These are phyloP conservation scores for Pestalotiopsis sp. DNA, from an alignment of 2,329 filamentous ascomycete species.

Conservation along the genomic window DNA sequence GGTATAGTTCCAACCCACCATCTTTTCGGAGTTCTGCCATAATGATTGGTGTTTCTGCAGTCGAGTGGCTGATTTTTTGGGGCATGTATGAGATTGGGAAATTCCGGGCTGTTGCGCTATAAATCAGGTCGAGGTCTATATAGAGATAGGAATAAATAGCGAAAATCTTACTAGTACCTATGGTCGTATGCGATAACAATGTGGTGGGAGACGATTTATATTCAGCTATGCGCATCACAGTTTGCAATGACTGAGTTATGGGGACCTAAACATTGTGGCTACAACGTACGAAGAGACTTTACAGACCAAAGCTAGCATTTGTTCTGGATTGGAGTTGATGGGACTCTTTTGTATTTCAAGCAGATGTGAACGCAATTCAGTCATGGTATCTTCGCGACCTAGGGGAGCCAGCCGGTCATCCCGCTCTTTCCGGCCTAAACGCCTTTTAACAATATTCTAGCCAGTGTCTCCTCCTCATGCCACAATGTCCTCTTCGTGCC, in stretches of 20 bases:
- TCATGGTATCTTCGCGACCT: constrained; percentile 9
- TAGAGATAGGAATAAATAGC: neutral
- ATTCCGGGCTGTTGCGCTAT: neutral
- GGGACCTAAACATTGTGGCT: too few species aligned
- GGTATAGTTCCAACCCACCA: neutral
- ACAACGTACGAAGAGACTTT: too few species aligned
- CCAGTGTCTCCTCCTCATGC: constrained; percentile 15
- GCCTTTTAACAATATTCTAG: constrained; percentile 7
- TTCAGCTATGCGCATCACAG: too few species aligned
- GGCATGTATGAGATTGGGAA: neutral
- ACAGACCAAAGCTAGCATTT: too few species aligned
- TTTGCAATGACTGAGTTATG: too few species aligned
- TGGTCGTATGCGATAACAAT: too few species aligned
- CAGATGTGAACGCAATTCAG: neutral
- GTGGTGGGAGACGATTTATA: too few species aligned
- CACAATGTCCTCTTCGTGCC: constrained; percentile 57
- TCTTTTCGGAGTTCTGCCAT: neutral
- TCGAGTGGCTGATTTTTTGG: neutral
- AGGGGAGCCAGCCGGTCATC: neutral
- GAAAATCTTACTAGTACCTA: neutral
- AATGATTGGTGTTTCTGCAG: neutral
- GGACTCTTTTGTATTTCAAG: neutral
- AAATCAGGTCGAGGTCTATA: neutral
- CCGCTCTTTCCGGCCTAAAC: constrained; percentile 5
- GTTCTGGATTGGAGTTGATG: neutral